Evolutionary conservation across 1,284 basidiomycete species (phyloP), one percentile per base, ranked within the genome.

Genomic region (Laetiporus sulphureus): DNA sequence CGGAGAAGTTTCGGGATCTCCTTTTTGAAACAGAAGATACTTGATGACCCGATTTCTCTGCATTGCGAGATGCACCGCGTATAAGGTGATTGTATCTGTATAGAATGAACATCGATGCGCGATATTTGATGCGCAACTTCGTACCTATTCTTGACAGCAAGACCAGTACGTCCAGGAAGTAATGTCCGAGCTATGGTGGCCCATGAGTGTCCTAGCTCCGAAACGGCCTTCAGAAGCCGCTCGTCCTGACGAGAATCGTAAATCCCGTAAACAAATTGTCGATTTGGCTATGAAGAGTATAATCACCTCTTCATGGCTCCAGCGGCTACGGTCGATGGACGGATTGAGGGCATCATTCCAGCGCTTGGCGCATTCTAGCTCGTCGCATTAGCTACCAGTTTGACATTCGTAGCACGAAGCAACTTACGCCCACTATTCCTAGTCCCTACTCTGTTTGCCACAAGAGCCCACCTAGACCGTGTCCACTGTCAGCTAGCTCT

Each of bases 331-430:
- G 55, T 75, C 73, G 47, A 77, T 77, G 19, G 69, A 68, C 41
- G 74, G 74, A 52, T 75, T 75, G 25, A 77, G 54, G 10, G 73
- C 75, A 55, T 77, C 74, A 12, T 70, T 73, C 74, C 74, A 77
- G 12, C 73, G 71, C 52, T 75, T 77, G 32, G 74, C 73, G 49
- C 73, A 77, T 61, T 77, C 73, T 76, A 32, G 25, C 25, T 48
- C 50, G 46, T 40, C 53, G 41, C 30, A 43, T 38, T 40, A 41
- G 41, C 27, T 12, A 36, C 29, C 18, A 33, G 18, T 22, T 24
- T 20, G 22, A 24, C 38, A 42, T 20, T 22, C 30, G 23, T 18
- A 31, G 22, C 20, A 41, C 22, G 45, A 16, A 3, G 31, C 19
- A 21, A 64, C 73, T 48, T 60, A 77, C 74, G 74, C 52, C 75